Conservation (phyloP, 2,329 filamentous ascomycete genomes). For the Knufia petricola region DNA sequence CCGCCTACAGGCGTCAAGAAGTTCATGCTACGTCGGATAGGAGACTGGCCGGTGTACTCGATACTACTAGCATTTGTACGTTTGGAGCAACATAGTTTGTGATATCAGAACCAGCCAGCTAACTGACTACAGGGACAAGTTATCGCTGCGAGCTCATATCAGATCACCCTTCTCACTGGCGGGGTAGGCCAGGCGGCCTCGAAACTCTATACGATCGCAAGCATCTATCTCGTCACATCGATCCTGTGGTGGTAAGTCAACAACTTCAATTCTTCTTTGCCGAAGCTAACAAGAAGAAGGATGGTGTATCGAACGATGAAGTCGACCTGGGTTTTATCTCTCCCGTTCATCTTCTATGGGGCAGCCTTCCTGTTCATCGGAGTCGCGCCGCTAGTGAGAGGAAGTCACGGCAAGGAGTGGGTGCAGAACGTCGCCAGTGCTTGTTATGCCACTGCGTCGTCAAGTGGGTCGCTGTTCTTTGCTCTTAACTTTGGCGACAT, state of each 20-base stretch:
- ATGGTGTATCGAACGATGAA: background rate
- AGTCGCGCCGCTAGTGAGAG: conserved; percentile 37
- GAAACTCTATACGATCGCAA: conserved; percentile 44
- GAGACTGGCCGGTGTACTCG: conserved; percentile 46
- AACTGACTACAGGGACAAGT: conserved; percentile 34
- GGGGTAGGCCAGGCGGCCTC: conserved; percentile 41
- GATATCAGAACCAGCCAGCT: too few species aligned
- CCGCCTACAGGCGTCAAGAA: conserved; percentile 39
- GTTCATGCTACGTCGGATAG: conserved; percentile 37
- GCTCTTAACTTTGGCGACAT: conserved; percentile 49
- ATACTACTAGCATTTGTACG: conserved; percentile 39
- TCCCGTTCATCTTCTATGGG: conserved; percentile 46
- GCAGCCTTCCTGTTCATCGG: conserved; percentile 47
- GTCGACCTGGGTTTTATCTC: conserved; percentile 32
- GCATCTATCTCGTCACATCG: conserved; percentile 42
- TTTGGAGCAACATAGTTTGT: background rate
- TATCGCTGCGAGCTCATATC: conserved; percentile 48
- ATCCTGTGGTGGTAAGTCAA: conserved; percentile 41
- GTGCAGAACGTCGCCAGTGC: conserved; percentile 45
- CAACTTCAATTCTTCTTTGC: background rate
- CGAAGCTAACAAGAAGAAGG: conserved; percentile 25
- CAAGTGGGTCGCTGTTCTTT: conserved; percentile 47
- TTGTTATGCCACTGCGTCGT: conserved; percentile 45
- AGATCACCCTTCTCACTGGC: conserved; percentile 50
- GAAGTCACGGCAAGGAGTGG: conserved; percentile 31